Evolutionary conservation across 1,284 basidiomycete genomes (phyloP), one percentile per base, ranked within the genome.

Genomic region (Neonothopanus nambi): DNA sequence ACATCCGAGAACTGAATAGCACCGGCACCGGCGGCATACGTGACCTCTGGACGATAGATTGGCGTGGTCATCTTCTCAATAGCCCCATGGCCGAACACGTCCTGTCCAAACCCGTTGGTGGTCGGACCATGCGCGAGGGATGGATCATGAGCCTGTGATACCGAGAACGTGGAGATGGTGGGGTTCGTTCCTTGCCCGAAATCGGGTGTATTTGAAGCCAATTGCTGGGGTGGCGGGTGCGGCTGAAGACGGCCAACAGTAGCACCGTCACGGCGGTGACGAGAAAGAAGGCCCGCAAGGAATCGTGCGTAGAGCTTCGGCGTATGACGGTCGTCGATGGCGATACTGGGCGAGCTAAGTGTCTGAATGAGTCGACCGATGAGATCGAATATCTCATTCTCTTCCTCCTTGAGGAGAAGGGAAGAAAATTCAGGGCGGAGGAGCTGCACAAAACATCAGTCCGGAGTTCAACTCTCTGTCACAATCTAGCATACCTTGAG

Each of bases 301-400:
- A 92, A 92, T 12, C 88, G 83, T 5, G 89, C 87, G 64, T 91
- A 91, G 33, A 92, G 72, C 59, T 84, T 87, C 1, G 89, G 90
- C 0, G 87, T 91, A 63, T 92, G 89, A 11, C 85, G 80, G 58
- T 91, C 88, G 63, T 92, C 89, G 54, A 92, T 89, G 12, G 89
- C 85, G 44, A 91, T 84, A 51, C 87, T 82, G n/a, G 81, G 79
- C 1, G 83, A 85, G 60, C 80, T 84, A 46, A 91, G 70, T 0
- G 80, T 84, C 51, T 84, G 79, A 58, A 91, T 89, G n/a, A 92
- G 74, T 15, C 80, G 78, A 30, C 81, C 77, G 51, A 92, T 90
- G 59, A 85, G 71, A 54, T 84, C 80, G 61, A 87, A 86, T 50
- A 91, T 87, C 58, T 87, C 81, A 35, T 74, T 77, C 57, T 87